Percentiles rank a stretch among this genome's conserved stretches.
Conservation (phyloP, 129 eudicot species). For the Heracleum sosnowskyi region DNA sequence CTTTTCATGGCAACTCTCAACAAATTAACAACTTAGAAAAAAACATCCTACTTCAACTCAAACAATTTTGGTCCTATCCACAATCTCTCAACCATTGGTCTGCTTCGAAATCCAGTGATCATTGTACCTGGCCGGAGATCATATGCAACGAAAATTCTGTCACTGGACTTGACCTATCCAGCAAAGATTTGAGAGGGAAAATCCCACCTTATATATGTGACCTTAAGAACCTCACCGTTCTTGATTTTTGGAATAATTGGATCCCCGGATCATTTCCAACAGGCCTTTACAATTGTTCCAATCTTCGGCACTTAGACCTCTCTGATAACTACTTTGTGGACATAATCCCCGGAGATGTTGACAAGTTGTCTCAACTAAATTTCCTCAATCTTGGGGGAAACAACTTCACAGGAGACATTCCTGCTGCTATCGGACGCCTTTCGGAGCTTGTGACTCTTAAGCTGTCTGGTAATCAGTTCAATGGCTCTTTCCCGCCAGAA, state of each 20-base stretch:
- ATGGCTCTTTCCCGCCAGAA: conserved; percentile 58
- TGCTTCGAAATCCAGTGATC: conserved; percentile 23
- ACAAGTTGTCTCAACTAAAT: conserved; percentile 34
- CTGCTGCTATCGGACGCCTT: conserved; percentile 34
- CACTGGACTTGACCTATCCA: conserved; percentile 25
- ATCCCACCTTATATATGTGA: conserved; percentile 57
- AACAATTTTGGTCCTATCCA: conserved; percentile 43
- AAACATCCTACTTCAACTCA: conserved; percentile 41
- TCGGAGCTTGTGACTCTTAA: conserved; percentile 35
- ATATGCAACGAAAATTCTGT: conserved; percentile 31
- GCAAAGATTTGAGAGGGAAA: conserved; percentile 20
- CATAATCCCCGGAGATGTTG: conserved; percentile 39
- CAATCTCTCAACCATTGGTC: conserved; percentile 42
- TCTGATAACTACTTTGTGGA: conserved; percentile 51
- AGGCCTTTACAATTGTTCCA: conserved; percentile 50
- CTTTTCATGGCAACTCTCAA: conserved; percentile 43
- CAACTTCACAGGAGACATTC: conserved; percentile 76
- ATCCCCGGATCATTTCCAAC: conserved; percentile 49
- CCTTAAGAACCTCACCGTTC: conserved; percentile 47
- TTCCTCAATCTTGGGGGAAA: conserved; percentile 32
- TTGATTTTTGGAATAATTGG: conserved; percentile 34
- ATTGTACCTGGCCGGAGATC: conserved; percentile 68
- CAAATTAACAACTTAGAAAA: conserved; percentile 30
- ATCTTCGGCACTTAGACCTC: conserved; percentile 50
- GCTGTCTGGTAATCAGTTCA: conserved; percentile 24